Percentiles rank a stretch among this genome's conserved stretches.
Conservation (phyloP, 2,329 filamentous ascomycete species). For the Nakataea oryzae region DNA sequence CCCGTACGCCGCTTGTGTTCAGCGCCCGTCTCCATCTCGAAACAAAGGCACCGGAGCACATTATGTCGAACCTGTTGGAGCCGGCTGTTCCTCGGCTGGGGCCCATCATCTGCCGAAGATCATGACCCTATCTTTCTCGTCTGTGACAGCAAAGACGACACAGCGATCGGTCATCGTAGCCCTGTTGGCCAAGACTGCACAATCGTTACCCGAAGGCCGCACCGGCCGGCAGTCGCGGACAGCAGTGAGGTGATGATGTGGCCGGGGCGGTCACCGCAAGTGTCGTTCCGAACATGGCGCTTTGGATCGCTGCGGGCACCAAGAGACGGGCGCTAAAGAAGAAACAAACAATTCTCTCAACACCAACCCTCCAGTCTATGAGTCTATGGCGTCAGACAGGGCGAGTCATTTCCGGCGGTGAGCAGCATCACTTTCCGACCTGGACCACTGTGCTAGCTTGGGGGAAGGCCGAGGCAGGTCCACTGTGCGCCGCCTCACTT, state of each 20-base stretch:
- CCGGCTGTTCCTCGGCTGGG: not conserved
- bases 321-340: not conserved
- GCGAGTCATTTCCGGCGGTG: not conserved
- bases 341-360: too few relatives aligned
- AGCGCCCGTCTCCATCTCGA: not conserved
- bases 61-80: not conserved
- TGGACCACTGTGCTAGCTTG: not conserved
- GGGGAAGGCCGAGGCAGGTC: too few relatives aligned
- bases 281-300: too few relatives aligned
- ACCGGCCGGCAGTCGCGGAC: not conserved
- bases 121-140: not conserved
- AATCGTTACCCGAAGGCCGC: too few relatives aligned
- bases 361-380: too few relatives aligned
- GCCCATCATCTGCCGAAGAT: not conserved
- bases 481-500: not conserved
- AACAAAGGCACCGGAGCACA: not conserved
- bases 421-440: not conserved
- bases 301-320: not conserved
- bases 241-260: not conserved
- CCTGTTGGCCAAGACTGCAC: not conserved
- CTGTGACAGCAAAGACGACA: not conserved
- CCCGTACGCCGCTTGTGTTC: not conserved
- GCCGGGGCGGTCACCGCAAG: not conserved
- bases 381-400: not conserved
- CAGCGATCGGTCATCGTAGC: not conserved